These are phyloP conservation scores for Naegleria fowleri DNA, from an alignment of 208 protist species.

Conservation along the genomic window DNA sequence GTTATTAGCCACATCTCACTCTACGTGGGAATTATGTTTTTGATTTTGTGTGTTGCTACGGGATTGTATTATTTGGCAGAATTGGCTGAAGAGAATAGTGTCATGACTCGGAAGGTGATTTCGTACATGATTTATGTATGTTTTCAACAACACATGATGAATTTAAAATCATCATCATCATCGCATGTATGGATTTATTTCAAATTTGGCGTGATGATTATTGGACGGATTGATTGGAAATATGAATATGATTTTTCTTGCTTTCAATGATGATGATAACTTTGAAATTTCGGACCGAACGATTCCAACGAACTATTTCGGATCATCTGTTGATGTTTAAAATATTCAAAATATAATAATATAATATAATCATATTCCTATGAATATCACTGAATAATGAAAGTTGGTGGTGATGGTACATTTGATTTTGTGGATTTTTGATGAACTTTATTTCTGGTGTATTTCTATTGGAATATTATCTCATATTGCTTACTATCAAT, in stretches of 20 bases:
- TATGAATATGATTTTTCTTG: no score
- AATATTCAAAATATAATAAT: no score
- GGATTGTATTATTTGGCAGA: constrained; percentile 30
- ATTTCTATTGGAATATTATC: not conserved
- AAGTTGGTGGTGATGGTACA: not conserved
- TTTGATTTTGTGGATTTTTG: constrained; percentile 10
- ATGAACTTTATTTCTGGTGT: not conserved
- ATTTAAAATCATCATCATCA: no score
- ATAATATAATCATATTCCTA: no score
- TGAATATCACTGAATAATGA: not conserved
- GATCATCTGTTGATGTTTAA: no score
- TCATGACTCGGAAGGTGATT: constrained; percentile 8
- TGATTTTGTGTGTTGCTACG: constrained; percentile 15
- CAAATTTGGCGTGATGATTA: no score
- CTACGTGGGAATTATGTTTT: not conserved
- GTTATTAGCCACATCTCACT: not conserved
- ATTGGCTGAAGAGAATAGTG: constrained; percentile 26
- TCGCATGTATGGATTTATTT: no score
- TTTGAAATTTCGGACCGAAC: no score
- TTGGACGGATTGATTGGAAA: no score
- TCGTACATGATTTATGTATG: not conserved
- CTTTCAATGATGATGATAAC: no score
- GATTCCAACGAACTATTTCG: no score
- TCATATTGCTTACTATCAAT: constrained; percentile 25
- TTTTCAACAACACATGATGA: no score